Percentiles rank a stretch among this genome's conserved stretches.
Evolutionary conservation across 1,284 basidiomycete species (phyloP).

Genomic region (Sparassis latifolia): DNA sequence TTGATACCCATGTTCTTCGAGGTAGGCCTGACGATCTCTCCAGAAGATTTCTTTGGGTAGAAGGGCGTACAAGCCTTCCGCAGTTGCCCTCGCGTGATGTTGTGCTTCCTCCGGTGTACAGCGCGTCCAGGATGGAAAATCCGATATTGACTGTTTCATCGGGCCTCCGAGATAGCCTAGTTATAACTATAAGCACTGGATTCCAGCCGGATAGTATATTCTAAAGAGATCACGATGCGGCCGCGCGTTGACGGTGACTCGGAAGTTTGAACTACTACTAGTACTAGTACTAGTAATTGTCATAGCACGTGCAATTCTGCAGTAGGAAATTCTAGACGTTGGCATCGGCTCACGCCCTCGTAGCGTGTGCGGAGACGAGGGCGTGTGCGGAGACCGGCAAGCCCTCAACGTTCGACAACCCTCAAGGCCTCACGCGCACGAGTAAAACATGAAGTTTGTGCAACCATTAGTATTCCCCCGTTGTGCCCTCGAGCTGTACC

Average conservation of each 20-base stretch:
- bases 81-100: neutral
- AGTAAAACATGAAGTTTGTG: too few species aligned
- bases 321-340: too few species aligned
- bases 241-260: neutral
- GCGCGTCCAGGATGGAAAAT: neutral
- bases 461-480: neutral
- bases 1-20: slow-evolving; percentile 3
- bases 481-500: neutral
- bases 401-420: too few species aligned
- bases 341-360: too few species aligned
- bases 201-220: too few species aligned
- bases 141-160: neutral
- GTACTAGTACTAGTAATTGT: too few species aligned
- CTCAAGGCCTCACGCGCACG: too few species aligned
- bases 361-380: too few species aligned
- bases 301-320: too few species aligned
- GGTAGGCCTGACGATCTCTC: slow-evolving; percentile 1
- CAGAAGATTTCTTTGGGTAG: neutral
- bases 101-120: neutral
- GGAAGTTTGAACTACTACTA: neutral
- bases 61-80: neutral
- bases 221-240: too few species aligned
- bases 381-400: too few species aligned
- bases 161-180: neutral
- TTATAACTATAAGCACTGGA: too few species aligned